Conservation (phyloP, 2,329 filamentous ascomycete genomes). For the Mariannaea elegans region DNA sequence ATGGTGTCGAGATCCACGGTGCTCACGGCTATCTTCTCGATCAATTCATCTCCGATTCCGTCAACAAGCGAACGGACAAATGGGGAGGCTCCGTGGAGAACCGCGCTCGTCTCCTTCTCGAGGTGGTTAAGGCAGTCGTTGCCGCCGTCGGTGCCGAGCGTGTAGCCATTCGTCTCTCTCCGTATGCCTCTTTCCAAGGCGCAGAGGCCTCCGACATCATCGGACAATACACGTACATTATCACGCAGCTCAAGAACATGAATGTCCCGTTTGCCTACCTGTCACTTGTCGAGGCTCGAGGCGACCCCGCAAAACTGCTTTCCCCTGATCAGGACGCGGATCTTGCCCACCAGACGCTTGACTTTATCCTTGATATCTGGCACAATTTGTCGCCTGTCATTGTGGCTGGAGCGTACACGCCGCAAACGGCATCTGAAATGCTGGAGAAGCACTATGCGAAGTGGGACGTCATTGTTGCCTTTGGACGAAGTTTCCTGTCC, state of each 20-base stretch:
- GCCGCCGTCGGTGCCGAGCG: constrained; percentile 57
- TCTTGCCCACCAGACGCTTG: constrained; percentile 46
- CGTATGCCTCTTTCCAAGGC: constrained; percentile 66
- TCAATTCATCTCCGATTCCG: constrained; percentile 54
- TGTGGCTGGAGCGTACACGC: constrained; percentile 39
- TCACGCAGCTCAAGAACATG: constrained; percentile 61
- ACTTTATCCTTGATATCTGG: constrained; percentile 44
- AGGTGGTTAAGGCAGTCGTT: constrained; percentile 32
- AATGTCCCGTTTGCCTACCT: constrained; percentile 55
- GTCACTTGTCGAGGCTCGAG: constrained; percentile 41
- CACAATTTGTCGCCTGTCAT: constrained; percentile 41
- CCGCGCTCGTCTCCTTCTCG: constrained; percentile 53
- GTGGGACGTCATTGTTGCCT: constrained; percentile 42
- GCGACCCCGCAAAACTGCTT: constrained; percentile 29
- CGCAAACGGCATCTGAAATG: constrained; percentile 23
- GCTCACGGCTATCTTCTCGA: constrained; percentile 66
- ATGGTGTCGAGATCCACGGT: constrained; percentile 69
- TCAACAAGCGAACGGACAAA: constrained; percentile 57
- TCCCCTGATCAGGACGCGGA: constrained; percentile 15
- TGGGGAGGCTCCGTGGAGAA: constrained; percentile 62
- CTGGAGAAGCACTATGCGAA: constrained; percentile 40
- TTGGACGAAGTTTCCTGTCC: constrained; percentile 40
- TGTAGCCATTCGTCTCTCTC: constrained; percentile 64
- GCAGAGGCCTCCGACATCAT: constrained; percentile 21
- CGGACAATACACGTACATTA: constrained; percentile 36